Percentiles rank a stretch among this genome's conserved stretches.
Conservation (phyloP, 805 yeast species). For the Wickerhamomyces chaumierensis region DNA sequence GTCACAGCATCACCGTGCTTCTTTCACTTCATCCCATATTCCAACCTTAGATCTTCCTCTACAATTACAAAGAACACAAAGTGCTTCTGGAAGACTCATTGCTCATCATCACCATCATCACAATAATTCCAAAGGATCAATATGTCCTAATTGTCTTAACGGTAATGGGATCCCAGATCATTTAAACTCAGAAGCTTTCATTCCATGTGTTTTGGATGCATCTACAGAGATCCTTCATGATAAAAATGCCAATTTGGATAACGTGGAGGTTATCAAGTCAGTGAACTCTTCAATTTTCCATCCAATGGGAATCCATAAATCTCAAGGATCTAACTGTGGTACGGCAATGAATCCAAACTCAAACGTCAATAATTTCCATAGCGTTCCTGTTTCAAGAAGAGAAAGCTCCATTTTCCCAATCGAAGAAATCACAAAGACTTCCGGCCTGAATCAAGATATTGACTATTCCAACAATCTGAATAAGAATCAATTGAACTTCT, state of each 20-base stretch:
- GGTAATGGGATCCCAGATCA: slow-evolving; percentile 5
- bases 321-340: no score
- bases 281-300: neutral
- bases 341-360: neutral
- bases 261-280: neutral
- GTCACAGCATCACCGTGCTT: neutral
- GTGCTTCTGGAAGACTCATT: neutral
- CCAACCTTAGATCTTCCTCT: neutral
- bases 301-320: no score
- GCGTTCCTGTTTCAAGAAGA: neutral
- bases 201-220: slow-evolving; percentile 10
- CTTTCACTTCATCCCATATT: neutral
- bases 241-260: neutral
- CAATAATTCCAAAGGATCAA: neutral
- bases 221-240: slow-evolving; percentile 1
- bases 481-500: neutral
- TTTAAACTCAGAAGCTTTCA: slow-evolving; percentile 6
- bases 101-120: neutral
- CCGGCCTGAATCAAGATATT: no score
- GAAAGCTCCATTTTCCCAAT: neutral
- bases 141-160: neutral
- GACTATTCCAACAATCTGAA: neutral
- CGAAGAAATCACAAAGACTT: neutral
- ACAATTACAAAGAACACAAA: neutral
- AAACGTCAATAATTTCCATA: no score